Base-by-base conservation (phyloP, 768 basidiomycete species). In the Suillus decipiens region DNA sequence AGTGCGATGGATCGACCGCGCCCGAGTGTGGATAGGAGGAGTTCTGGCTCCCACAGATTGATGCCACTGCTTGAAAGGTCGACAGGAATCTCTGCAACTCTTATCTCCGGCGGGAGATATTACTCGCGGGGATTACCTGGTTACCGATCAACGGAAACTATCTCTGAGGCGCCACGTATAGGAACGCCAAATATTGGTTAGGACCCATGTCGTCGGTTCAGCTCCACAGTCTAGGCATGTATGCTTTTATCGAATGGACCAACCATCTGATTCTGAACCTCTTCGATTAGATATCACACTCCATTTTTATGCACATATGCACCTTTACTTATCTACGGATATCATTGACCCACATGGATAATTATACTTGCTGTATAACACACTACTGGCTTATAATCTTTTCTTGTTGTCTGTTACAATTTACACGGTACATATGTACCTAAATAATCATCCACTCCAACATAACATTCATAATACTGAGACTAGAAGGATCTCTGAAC, bases 1-100 rank as follows among this genome's bases (percentile, higher is more conserved):
- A 22, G 67, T 61, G 62, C 54, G 34, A 56, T 63, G 55, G 61
- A 54, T 1, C 36, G 48, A 5, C 47, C n/a, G 54, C 68, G 56
- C 5, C 75, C 72, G 57, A 66, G 69, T 53, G 65, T 74, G 39
- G 72, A 69, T 7, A 71, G 68, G 11, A 74, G 72, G 31, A 72
- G 73, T 11, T 73, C 73, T 45, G 63, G 71, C 10, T 61, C 75
- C 22, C 65, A 66, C 17, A 67, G 70, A 54, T 28, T 70, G 51
- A 67, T 65, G 54, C 67, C 71, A 61, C 11, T 57, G 24, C 17
- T 39, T 57, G 56, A 57, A 39, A 57, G 56, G 56, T 57, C 56
- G 36, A n/a, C 24, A 5, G 57, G 61, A 42, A 42, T 43, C 12
- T 14, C 61, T 33, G 37, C 55, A 31, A 33, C 58, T 22, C 12